These are phyloP conservation scores for Talaromyces thailandensis DNA, from an alignment of 495 filamentous ascomycete genomes.

Conservation along the genomic window DNA sequence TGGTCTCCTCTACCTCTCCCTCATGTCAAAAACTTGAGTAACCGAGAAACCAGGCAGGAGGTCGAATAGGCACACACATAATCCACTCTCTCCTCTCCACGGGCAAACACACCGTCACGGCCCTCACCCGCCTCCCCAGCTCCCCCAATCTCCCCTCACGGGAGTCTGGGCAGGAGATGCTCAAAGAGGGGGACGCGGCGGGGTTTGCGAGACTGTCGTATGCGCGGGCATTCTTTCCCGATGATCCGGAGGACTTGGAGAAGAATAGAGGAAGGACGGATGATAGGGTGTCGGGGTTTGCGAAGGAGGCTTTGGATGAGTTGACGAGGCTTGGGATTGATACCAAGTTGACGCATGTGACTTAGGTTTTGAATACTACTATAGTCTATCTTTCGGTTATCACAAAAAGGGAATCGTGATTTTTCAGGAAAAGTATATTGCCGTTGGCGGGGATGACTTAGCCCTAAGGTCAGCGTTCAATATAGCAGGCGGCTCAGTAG, in stretches of 20 bases:
- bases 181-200: background rate
- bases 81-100: background rate
- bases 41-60: background rate
- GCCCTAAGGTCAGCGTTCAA: too few species aligned
- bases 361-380: too few species aligned
- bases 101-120: background rate
- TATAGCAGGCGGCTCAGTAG: too few species aligned
- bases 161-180: background rate
- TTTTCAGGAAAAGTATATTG: too few species aligned
- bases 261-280: background rate
- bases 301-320: background rate
- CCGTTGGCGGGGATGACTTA: too few species aligned
- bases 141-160: background rate
- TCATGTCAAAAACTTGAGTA: background rate
- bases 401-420: too few species aligned
- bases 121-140: background rate
- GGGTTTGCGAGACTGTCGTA: background rate
- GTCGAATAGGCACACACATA: background rate
- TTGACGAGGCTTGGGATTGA: background rate
- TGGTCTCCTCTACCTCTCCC: background rate
- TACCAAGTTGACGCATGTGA: background rate
- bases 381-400: too few species aligned
- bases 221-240: background rate
- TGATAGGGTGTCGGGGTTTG: background rate
- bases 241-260: background rate